Conservation (phyloP, 1,139 yeast genomes). For the Nakaseomyces delphensis region DNA sequence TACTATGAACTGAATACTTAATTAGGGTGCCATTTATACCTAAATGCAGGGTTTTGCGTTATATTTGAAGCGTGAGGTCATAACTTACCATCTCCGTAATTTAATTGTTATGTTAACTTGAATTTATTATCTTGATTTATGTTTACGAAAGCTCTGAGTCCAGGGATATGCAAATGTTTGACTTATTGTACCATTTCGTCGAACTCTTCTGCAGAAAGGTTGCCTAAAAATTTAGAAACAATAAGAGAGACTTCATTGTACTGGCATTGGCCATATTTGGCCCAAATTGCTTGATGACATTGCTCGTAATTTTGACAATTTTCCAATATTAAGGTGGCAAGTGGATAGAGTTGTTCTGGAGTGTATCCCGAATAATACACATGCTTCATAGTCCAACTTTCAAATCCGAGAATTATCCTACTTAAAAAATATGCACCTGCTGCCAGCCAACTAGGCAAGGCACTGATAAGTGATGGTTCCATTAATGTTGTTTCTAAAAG, state of each 20-base stretch:
- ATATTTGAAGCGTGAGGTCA: no score
- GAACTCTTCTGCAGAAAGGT: constrained; percentile 2
- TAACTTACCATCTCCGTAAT: not conserved
- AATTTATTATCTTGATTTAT: not conserved
- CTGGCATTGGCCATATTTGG: constrained; percentile 50
- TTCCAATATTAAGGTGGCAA: constrained; percentile 60
- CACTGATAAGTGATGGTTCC: constrained; percentile 79
- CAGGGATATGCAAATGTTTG: not conserved
- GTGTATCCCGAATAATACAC: constrained; percentile 89
- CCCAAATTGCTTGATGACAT: constrained; percentile 75
- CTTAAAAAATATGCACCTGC: constrained; percentile 86
- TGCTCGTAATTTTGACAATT: constrained; percentile 59
- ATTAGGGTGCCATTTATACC: not conserved
- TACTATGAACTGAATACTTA: not conserved
- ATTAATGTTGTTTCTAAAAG: constrained; percentile 79
- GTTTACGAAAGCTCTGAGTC: not conserved
- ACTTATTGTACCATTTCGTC: not conserved
- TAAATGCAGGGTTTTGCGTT: no score
- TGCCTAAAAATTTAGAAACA: constrained; percentile 4
- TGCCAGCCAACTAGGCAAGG: constrained; percentile 90
- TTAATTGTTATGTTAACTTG: not conserved
- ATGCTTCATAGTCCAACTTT: constrained; percentile 72
- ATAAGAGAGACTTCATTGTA: constrained; percentile 3
- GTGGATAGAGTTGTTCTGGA: constrained; percentile 65
- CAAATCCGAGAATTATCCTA: constrained; percentile 48